These are phyloP conservation scores for Spizellomyces punctatus DNA, from an alignment of 192 early-diverging fungal genomes.

Conservation along the genomic window DNA sequence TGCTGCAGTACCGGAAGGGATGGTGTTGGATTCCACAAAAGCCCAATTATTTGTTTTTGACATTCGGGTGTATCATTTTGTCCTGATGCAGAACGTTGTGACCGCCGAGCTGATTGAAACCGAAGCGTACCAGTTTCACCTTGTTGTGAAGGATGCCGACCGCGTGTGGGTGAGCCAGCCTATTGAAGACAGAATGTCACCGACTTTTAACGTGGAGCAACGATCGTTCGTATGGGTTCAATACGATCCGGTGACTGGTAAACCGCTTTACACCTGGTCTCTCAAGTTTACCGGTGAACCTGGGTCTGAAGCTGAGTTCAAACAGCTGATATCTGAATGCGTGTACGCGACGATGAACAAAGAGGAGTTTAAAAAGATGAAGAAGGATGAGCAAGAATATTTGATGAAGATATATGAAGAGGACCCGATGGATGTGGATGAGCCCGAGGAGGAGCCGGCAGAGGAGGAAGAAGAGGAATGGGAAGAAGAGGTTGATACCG, in stretches of 20 bases:
- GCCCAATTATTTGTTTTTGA: conserved; percentile 75
- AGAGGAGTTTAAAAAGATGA: conserved; percentile 64
- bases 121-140: conserved; percentile 32
- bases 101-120: conserved; percentile 32
- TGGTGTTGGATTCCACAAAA: conserved; percentile 46
- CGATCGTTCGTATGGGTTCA: conserved; percentile 84
- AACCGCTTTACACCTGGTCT: conserved; percentile 73
- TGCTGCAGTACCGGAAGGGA: conserved; percentile 41
- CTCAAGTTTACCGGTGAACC: conserved; percentile 57
- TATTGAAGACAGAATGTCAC: conserved; percentile 76
- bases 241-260: conserved; percentile 50
- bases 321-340: conserved; percentile 66
- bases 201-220: conserved; percentile 71
- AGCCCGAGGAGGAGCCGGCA: conserved; percentile 33
- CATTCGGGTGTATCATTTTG: conserved; percentile 39
- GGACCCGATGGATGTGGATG: conserved; percentile 68
- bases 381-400: conserved; percentile 72
- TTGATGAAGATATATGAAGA: conserved; percentile 74
- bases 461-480: conserved; percentile 41
- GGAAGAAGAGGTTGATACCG: conserved; percentile 55
- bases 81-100: conserved; percentile 21
- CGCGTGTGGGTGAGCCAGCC: conserved; percentile 58
- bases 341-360: conserved; percentile 77
- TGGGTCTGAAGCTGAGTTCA: conserved; percentile 57
- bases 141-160: conserved; percentile 30